Conservation (phyloP, 257 asterid species). For the Solanum appendiculatum region DNA sequence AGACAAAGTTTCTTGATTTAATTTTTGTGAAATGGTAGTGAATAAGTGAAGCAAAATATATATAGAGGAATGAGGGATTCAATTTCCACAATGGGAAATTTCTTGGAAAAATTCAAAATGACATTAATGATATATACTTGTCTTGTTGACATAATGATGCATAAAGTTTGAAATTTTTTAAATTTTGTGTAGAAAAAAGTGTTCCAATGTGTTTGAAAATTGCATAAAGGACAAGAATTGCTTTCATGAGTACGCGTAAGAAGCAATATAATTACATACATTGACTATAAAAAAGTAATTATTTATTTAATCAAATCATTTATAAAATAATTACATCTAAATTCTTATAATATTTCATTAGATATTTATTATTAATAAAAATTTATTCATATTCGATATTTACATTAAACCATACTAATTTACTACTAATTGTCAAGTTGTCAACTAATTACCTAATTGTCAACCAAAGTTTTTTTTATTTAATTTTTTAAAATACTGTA, state of each 20-base stretch:
- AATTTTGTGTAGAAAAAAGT: not conserved
- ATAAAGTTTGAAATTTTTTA: not conserved
- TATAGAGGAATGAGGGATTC: not conserved
- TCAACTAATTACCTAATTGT: not conserved
- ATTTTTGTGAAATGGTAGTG: not conserved
- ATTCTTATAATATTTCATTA: not conserved
- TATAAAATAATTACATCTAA: not conserved
- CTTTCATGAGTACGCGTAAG: not conserved
- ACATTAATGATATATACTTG: not conserved
- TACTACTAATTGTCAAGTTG: not conserved
- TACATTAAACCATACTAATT: not conserved
- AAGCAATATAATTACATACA: not conserved
- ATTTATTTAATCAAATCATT: not conserved
- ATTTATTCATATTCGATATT: not conserved
- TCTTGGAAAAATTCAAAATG: not conserved
- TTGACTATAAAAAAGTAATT: not conserved
- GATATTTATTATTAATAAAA: not conserved
- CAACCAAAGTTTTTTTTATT: not conserved
- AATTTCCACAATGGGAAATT: not conserved
- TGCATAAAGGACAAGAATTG: not conserved
- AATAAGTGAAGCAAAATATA: not conserved
- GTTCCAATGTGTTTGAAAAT: not conserved
- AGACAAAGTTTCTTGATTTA: not conserved
- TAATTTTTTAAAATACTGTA: not conserved
- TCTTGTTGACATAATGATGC: not conserved